phyloP scores from a whole-genome alignment of 139 green algal genomes.

The Micractinium sp. region DNA sequence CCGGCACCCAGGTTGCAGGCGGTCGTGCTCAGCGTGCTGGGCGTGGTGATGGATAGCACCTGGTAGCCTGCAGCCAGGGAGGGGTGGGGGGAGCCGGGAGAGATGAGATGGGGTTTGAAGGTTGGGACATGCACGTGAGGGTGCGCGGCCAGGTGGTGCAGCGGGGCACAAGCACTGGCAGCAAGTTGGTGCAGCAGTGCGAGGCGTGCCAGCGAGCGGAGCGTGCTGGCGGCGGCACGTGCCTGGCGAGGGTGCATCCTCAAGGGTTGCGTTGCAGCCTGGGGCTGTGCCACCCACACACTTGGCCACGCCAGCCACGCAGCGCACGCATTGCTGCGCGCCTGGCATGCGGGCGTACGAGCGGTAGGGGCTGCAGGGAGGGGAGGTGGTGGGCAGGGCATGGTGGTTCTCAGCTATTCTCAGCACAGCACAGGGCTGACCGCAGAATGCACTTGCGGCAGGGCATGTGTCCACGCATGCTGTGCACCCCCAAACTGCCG shows the following conservation, averaged over 20 bases:
- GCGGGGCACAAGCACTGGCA: no score
- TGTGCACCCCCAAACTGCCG: background rate
- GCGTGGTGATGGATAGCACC: background rate
- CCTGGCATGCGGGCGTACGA: constrained; percentile 15
- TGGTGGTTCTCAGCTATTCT: background rate
- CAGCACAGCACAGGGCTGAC: background rate
- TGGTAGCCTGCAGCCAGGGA: background rate
- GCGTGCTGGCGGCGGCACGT: no score
- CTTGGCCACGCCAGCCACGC: constrained; percentile 8
- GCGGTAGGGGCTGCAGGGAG: background rate
- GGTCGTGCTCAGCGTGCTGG: background rate
- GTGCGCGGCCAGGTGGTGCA: no score
- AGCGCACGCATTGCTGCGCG: constrained; percentile 12
- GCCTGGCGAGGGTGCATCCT: background rate
- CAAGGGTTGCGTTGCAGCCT: background rate
- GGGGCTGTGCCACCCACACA: background rate
- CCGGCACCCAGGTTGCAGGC: background rate
- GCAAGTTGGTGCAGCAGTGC: no score
- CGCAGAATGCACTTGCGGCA: background rate
- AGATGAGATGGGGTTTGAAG: no score
- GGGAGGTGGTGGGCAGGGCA: background rate
- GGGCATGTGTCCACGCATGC: background rate
- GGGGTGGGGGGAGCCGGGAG: background rate
- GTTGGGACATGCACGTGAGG: no score
- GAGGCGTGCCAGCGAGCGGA: no score